Conservation (phyloP, 805 yeast genomes). For the Allodekkera sacchari region DNA sequence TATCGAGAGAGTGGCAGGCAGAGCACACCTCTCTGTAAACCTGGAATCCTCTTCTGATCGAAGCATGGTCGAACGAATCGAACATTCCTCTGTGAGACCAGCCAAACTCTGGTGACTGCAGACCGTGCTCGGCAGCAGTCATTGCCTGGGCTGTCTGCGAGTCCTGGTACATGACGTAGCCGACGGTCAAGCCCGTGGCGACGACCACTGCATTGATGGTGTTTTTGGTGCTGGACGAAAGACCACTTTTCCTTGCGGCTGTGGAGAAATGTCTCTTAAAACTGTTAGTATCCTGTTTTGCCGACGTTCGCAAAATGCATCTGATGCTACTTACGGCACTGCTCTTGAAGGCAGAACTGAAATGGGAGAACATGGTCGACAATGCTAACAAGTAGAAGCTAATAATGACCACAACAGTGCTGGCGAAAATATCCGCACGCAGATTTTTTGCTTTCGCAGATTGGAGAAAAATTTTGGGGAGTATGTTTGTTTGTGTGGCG, state of each 20-base stretch:
- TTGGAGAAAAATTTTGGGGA: no score
- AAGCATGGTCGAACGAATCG: constrained; percentile 85
- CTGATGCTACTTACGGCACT: constrained; percentile 26
- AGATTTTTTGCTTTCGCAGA: no score
- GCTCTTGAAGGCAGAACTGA: constrained; percentile 28
- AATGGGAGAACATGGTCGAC: constrained; percentile 25
- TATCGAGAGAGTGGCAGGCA: constrained; percentile 93
- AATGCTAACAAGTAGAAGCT: constrained; percentile 3
- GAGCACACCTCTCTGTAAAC: constrained; percentile 99
- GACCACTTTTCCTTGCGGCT: constrained; percentile 22
- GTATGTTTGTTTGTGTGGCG: no score
- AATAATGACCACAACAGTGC: background rate
- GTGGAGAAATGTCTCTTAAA: constrained; percentile 30
- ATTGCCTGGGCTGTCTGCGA: constrained; percentile 85
- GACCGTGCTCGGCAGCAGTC: constrained; percentile 99
- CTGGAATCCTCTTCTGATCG: constrained; percentile 98
- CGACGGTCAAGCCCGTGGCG: constrained; percentile 70
- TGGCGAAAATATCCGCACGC: constrained; percentile 1
- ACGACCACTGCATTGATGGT: constrained; percentile 58
- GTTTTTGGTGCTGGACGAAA: constrained; percentile 34
- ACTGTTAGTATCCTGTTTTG: background rate
- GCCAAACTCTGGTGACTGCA: constrained; percentile 86
- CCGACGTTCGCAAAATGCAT: background rate
- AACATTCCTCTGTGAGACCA: constrained; percentile 96
- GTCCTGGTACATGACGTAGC: constrained; percentile 76